Evolutionary conservation across 441 rosid genomes (phyloP).

Genomic region (Pelargonium exstipulatum): DNA sequence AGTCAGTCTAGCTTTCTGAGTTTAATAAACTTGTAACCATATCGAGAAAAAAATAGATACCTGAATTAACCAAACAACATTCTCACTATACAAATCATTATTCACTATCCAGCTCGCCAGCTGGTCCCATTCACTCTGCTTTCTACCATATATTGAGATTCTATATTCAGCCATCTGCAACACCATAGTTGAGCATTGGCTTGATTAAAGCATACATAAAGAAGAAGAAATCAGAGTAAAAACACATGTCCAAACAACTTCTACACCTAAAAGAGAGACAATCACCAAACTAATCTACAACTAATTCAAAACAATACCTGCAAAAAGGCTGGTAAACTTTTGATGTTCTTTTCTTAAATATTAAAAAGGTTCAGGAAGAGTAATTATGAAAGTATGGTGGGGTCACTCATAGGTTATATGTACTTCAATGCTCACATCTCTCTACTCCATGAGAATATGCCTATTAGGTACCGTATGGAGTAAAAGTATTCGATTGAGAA

Average conservation of each 20-base stretch:
- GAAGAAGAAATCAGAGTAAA: not conserved
- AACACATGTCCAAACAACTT: not conserved
- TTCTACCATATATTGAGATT: conserved; percentile 93
- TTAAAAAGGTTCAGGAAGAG: not conserved
- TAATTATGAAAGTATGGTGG: not conserved
- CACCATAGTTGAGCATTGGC: conserved; percentile 18
- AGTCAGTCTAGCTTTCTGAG: not conserved
- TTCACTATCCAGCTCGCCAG: conserved; percentile 98
- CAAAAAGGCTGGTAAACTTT: not conserved
- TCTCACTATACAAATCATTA: conserved; percentile 91
- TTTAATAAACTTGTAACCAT: not conserved
- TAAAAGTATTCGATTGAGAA: no score
- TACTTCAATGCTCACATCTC: not conserved
- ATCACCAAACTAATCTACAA: not conserved
- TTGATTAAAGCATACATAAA: not conserved
- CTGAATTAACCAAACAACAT: conserved; percentile 99
- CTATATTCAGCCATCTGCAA: conserved; percentile 98
- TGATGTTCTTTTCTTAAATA: not conserved
- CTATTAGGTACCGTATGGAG: no score
- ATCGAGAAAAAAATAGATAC: conserved; percentile 24
- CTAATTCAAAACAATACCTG: not conserved
- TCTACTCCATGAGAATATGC: not conserved
- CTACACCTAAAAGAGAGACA: not conserved
- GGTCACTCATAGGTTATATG: not conserved
- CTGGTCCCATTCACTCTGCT: conserved; percentile 99